These are phyloP conservation scores for Orbilia ellipsospora DNA, from an alignment of 2,329 filamentous ascomycete genomes.

Conservation along the genomic window DNA sequence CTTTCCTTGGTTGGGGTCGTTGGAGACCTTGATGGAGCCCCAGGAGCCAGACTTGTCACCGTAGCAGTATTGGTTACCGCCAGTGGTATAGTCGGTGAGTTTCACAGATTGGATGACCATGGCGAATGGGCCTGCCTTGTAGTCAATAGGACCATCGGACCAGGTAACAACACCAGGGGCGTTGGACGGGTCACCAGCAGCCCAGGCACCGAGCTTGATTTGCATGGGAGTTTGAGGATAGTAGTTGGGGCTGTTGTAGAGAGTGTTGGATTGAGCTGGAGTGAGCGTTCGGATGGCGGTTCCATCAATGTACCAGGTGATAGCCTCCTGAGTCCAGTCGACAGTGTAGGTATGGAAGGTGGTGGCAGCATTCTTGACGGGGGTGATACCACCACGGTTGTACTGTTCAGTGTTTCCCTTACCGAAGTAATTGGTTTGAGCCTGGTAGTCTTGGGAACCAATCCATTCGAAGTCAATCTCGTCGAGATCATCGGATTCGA, in stretches of 20 bases:
- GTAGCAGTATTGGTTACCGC: constrained; percentile 82
- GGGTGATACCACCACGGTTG: constrained; percentile 85
- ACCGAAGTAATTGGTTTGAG: constrained; percentile 97
- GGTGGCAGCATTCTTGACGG: constrained; percentile 75
- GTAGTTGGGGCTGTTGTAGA: constrained; percentile 56
- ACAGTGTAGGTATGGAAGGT: constrained; percentile 86
- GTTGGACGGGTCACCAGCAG: constrained; percentile 86
- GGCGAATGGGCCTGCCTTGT: constrained; percentile 80
- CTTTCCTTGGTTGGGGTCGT: constrained; percentile 22
- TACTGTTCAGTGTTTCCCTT: constrained; percentile 88
- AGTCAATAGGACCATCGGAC: constrained; percentile 88
- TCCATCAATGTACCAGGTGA: constrained; percentile 87
- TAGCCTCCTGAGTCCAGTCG: constrained; percentile 87
- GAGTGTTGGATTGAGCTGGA: constrained; percentile 68
- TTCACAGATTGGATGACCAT: constrained; percentile 83
- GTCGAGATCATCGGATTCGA: constrained; percentile 91
- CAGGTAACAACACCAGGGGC: constrained; percentile 75
- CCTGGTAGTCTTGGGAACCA: constrained; percentile 77
- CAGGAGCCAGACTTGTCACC: constrained; percentile 80
- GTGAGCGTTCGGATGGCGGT: constrained; percentile 80
- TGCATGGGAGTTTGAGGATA: constrained; percentile 98
- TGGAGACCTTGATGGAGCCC: constrained; percentile 74
- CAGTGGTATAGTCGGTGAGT: constrained; percentile 92
- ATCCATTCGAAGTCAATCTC: constrained; percentile 99
- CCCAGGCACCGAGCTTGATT: constrained; percentile 91